These are phyloP conservation scores for Microdochium nivale DNA, from an alignment of 2,329 filamentous ascomycete species.

Conservation along the genomic window DNA sequence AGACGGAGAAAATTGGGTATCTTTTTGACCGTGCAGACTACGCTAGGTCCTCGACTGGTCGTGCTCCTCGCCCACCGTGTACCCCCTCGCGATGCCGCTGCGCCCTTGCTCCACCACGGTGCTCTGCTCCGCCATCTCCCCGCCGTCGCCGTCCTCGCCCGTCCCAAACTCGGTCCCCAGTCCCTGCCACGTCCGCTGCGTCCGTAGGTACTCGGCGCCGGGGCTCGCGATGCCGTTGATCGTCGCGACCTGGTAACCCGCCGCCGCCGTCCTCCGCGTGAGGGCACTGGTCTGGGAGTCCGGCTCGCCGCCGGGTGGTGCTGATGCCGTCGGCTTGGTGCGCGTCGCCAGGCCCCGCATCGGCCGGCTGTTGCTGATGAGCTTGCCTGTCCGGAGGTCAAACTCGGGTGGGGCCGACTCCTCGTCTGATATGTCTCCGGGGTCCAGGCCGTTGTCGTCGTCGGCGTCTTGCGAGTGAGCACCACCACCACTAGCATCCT, in stretches of 20 bases:
- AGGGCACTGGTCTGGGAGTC: constrained; percentile 41
- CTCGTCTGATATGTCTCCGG: constrained; percentile 44
- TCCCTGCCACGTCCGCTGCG: constrained; percentile 82
- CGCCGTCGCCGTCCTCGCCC: constrained; percentile 54
- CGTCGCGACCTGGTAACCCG: constrained; percentile 68
- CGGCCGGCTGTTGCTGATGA: constrained; percentile 70
- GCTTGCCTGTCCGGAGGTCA: constrained; percentile 79
- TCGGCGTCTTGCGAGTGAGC: constrained; percentile 5
- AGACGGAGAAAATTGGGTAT: too few species aligned
- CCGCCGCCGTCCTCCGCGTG: constrained; percentile 44
- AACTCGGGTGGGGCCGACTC: constrained; percentile 83
- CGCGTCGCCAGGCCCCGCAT: constrained; percentile 44
- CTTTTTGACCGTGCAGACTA: too few species aligned
- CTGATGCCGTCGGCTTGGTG: constrained; percentile 5
- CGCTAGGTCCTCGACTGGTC: not conserved
- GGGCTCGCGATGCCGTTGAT: constrained; percentile 86
- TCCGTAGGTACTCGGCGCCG: constrained; percentile 77
- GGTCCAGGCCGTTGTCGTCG: constrained; percentile 8
- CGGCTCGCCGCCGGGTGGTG: too few species aligned
- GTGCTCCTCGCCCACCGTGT: constrained; percentile 66
- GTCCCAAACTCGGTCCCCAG: constrained; percentile 74
- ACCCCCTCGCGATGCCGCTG: constrained; percentile 81
- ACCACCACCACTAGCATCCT: constrained; percentile 10
- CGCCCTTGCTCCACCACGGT: constrained; percentile 76
- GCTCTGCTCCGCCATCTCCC: constrained; percentile 42